Percentiles rank a stretch among this genome's conserved stretches.
These are phyloP conservation scores for Fusarium zealandicum DNA, from an alignment of 2,329 filamentous ascomycete species.

Conservation along the genomic window DNA sequence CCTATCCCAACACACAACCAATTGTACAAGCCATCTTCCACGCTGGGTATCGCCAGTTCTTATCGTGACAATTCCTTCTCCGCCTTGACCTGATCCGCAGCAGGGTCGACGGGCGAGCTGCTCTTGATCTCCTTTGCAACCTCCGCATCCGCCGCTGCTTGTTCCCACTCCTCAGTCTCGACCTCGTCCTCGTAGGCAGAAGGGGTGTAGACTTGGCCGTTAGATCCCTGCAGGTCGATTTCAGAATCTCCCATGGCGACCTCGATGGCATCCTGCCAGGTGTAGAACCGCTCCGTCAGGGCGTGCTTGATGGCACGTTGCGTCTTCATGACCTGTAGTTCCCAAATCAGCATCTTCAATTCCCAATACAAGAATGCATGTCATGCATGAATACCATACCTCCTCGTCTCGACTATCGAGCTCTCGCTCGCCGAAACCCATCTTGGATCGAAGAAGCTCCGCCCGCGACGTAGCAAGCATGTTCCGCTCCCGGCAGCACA, in stretches of 20 bases:
- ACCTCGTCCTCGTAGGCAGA: slow-evolving; percentile 48
- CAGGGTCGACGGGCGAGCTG: slow-evolving; percentile 17
- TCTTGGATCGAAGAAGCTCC: slow-evolving; percentile 71
- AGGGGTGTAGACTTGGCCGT: slow-evolving; percentile 60
- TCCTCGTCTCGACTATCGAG: slow-evolving; percentile 65
- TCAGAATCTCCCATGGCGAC: slow-evolving; percentile 72
- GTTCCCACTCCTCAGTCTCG: slow-evolving; percentile 37
- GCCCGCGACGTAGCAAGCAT: slow-evolving; percentile 78
- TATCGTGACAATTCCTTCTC: slow-evolving; percentile 37
- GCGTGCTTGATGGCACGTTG: slow-evolving; percentile 84
- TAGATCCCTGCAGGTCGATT: slow-evolving; percentile 62
- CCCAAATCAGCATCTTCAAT: slow-evolving; percentile 17
- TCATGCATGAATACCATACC: slow-evolving; percentile 57
- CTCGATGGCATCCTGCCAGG: slow-evolving; percentile 79
- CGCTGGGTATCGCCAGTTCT: neutral
- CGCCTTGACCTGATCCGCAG: slow-evolving; percentile 19
- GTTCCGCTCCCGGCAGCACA: slow-evolving; percentile 90
- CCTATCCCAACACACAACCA: slow-evolving; percentile 10
- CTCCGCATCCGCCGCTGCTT: slow-evolving; percentile 29
- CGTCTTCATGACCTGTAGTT: slow-evolving; percentile 72
- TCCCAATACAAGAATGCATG: neutral
- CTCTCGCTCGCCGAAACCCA: slow-evolving; percentile 78
- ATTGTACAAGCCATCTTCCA: slow-evolving; percentile 23
- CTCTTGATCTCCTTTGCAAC: slow-evolving; percentile 22
- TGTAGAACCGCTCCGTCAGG: slow-evolving; percentile 86